Percentiles rank a stretch among this genome's conserved stretches.
phyloP scores from a whole-genome alignment of 73 alveolate genomes.

The Stentor roeselii region DNA sequence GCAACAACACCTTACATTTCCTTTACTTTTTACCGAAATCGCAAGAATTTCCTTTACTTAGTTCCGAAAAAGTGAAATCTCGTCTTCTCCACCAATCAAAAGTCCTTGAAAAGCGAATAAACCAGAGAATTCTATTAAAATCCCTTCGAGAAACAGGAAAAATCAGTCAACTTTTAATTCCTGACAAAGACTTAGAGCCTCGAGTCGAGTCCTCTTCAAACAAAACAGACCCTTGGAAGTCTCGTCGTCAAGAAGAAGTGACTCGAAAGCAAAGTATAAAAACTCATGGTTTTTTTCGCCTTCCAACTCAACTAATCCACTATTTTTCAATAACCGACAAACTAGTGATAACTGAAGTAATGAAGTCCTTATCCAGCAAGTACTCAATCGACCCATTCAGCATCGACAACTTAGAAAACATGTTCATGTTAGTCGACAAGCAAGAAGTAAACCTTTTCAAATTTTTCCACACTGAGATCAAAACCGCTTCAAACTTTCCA shows the following conservation, averaged over 20 bases:
- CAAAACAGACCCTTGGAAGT: too few relatives aligned
- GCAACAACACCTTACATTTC: background rate
- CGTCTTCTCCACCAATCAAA: background rate
- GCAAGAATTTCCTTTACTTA: background rate
- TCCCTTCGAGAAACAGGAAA: constrained; percentile 6
- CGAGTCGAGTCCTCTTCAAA: too few relatives aligned
- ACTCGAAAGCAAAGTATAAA: constrained; percentile 3
- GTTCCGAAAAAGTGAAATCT: background rate
- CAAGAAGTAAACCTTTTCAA: background rate
- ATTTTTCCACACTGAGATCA: background rate
- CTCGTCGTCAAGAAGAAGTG: too few relatives aligned
- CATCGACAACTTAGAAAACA: background rate
- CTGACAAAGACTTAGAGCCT: background rate
- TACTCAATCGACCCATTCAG: background rate
- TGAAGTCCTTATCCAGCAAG: background rate
- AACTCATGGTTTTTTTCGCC: background rate
- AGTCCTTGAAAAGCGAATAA: background rate
- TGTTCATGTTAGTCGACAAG: background rate
- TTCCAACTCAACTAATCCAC: background rate
- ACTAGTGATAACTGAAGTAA: background rate
- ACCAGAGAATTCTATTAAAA: constrained; percentile 14
- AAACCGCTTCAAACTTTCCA: background rate
- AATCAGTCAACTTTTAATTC: background rate
- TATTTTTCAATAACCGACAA: background rate
- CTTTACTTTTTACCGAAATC: background rate